Evolutionary conservation across 257 asterid species (phyloP).

Genomic region (Eucommia ulmoides): DNA sequence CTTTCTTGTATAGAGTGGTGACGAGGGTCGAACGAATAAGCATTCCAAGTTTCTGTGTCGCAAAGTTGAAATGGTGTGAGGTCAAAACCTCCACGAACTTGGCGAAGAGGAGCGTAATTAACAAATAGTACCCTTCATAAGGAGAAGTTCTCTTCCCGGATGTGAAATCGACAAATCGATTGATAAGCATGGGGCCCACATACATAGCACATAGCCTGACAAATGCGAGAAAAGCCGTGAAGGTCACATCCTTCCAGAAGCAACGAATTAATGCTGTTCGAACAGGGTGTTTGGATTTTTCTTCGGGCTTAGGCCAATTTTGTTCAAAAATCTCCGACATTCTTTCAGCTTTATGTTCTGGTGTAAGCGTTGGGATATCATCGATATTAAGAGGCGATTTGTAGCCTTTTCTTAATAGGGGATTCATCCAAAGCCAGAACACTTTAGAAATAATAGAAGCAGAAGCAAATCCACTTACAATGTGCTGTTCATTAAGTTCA

Average conservation of each 20-base stretch:
- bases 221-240: constrained; percentile 65
- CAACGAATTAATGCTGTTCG: constrained; percentile 49
- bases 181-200: constrained; percentile 71
- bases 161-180: constrained; percentile 60
- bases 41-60: constrained; percentile 82
- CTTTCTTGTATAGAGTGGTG: constrained; percentile 72
- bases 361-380: constrained; percentile 72
- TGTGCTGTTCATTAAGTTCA: constrained; percentile 15
- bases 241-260: constrained; percentile 61
- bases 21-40: constrained; percentile 69
- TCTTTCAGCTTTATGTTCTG: constrained; percentile 57
- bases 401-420: constrained; percentile 59
- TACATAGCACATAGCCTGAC: constrained; percentile 61
- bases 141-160: constrained; percentile 44
- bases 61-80: constrained; percentile 83
- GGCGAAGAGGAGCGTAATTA: constrained; percentile 36
- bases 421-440: constrained; percentile 90
- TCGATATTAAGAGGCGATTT: constrained; percentile 49
- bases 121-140: constrained; percentile 72
- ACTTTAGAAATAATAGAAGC: constrained; percentile 61
- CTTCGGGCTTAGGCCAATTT: constrained; percentile 79
- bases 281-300: constrained; percentile 66
- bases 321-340: constrained; percentile 42
- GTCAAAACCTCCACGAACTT: constrained; percentile 69
- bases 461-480: constrained; percentile 50